These are phyloP conservation scores for Tulasnella sp. DNA, from an alignment of 768 basidiomycete genomes.

Conservation along the genomic window DNA sequence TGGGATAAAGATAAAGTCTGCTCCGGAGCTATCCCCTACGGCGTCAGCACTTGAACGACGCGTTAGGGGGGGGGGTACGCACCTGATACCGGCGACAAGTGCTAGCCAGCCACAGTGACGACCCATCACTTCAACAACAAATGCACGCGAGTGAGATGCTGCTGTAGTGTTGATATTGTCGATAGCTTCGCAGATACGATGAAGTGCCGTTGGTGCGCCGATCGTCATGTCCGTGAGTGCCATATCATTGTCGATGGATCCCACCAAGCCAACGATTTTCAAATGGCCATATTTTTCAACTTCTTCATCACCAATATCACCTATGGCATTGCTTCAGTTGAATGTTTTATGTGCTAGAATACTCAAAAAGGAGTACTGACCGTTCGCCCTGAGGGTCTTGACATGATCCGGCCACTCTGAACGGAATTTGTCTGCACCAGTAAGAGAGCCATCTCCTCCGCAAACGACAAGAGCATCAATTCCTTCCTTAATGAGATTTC, in stretches of 20 bases:
- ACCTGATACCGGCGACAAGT: slow-evolving; percentile 87
- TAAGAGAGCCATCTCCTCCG: slow-evolving; percentile 94
- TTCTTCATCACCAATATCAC: slow-evolving; percentile 71
- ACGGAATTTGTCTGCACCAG: slow-evolving; percentile 91
- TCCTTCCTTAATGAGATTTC: slow-evolving; percentile 91
- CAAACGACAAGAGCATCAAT: slow-evolving; percentile 97
- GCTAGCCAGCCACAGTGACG: slow-evolving; percentile 99
- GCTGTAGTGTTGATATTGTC: slow-evolving; percentile 99
- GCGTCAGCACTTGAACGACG: neutral
- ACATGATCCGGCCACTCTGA: slow-evolving; percentile 92
- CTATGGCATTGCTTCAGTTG: slow-evolving; percentile 39
- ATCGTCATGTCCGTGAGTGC: slow-evolving; percentile 96
- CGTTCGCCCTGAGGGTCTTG: slow-evolving; percentile 57
- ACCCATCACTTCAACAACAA: slow-evolving; percentile 99
- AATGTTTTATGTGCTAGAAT: neutral
- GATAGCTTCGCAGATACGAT: slow-evolving; percentile 95
- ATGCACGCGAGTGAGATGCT: slow-evolving; percentile 91
- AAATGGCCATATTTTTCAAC: slow-evolving; percentile 71
- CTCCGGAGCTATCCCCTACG: slow-evolving; percentile 59
- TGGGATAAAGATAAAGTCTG: slow-evolving; percentile 97
- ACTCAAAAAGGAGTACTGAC: slow-evolving; percentile 40
- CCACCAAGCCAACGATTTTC: slow-evolving; percentile 96
- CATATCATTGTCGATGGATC: slow-evolving; percentile 99
- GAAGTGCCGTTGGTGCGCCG: slow-evolving; percentile 91
- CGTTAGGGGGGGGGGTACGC: slow-evolving; percentile 34